These are phyloP conservation scores for Aspergillus bombycis DNA, from an alignment of 2,329 filamentous ascomycete species.

Conservation along the genomic window DNA sequence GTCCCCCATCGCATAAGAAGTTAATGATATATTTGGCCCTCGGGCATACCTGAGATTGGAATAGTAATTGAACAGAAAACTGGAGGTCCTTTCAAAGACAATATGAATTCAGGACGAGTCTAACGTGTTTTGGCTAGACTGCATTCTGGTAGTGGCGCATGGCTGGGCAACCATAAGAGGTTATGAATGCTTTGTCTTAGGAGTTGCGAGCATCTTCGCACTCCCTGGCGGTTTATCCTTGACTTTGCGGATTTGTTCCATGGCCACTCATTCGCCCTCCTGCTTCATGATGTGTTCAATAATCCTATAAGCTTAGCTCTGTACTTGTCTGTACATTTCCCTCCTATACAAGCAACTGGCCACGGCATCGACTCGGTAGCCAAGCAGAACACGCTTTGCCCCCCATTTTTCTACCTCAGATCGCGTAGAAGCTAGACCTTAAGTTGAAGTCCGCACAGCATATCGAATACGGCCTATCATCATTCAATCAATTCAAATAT, in stretches of 20 bases:
- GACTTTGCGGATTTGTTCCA: conserved; percentile 69
- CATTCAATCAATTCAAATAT: not conserved
- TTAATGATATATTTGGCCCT: not conserved
- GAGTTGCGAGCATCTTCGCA: not conserved
- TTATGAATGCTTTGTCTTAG: conserved; percentile 1
- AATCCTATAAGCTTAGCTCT: conserved; percentile 42
- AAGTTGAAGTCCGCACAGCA: too few relatives aligned
- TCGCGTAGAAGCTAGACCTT: too few relatives aligned
- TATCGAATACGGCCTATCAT: not conserved
- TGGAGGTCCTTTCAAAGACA: not conserved
- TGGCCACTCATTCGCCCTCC: conserved; percentile 55
- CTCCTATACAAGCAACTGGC: too few relatives aligned
- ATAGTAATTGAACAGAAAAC: not conserved
- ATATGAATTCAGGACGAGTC: not conserved
- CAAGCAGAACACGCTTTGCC: too few relatives aligned
- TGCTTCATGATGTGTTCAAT: conserved; percentile 71
- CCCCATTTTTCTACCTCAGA: too few relatives aligned
- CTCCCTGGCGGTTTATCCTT: conserved; percentile 28
- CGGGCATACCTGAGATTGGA: not conserved
- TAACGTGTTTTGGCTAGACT: not conserved
- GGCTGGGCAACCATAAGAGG: not conserved
- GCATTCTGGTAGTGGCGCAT: not conserved
- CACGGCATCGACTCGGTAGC: too few relatives aligned
- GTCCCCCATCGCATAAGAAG: not conserved
- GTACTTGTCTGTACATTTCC: too few relatives aligned